Percentiles rank a stretch among this genome's conserved stretches.
Evolutionary conservation across 768 basidiomycete genomes (phyloP).

Genomic region (Boletus tomentosulus): DNA sequence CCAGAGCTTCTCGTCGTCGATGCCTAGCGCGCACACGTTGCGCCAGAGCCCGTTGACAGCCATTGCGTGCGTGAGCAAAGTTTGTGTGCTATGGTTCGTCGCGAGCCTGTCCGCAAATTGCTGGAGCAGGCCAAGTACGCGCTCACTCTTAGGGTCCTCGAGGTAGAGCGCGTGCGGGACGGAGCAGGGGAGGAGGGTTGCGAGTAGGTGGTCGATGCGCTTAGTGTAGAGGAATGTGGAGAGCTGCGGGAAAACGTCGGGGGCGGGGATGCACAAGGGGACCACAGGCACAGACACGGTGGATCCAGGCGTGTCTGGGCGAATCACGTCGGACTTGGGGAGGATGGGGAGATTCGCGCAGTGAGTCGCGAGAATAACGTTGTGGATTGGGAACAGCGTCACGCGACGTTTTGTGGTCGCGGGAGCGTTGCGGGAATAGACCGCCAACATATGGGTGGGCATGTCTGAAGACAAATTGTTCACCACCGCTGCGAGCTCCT

Average conservation of each 20-base stretch:
- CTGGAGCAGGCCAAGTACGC: constrained; percentile 8
- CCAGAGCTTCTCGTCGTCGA: constrained; percentile 46
- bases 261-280: constrained; percentile 65
- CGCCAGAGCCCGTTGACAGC: constrained; percentile 47
- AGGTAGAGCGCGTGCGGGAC: constrained; percentile 22
- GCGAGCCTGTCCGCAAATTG: constrained; percentile 17
- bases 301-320: constrained; percentile 15
- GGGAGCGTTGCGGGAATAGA: constrained; percentile 24
- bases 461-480: constrained; percentile 30
- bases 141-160: constrained; percentile 21
- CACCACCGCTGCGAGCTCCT: constrained; percentile 22
- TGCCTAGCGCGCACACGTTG: constrained; percentile 46
- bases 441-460: constrained; percentile 31
- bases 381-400: constrained; percentile 36
- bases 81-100: constrained; percentile 12
- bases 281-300: constrained; percentile 53
- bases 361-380: constrained; percentile 31
- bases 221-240: constrained; percentile 68
- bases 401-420: constrained; percentile 27
- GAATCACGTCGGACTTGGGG: constrained; percentile 10
- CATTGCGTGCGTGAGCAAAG: constrained; percentile 35
- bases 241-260: constrained; percentile 62
- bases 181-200: constrained; percentile 53
- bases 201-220: constrained; percentile 53
- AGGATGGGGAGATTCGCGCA: constrained; percentile 29